A percentile compares a stretch with the other conserved stretches of the same genome.
Conservation (phyloP, 1,284 basidiomycete species). For the Paramarasmius palmivorus region DNA sequence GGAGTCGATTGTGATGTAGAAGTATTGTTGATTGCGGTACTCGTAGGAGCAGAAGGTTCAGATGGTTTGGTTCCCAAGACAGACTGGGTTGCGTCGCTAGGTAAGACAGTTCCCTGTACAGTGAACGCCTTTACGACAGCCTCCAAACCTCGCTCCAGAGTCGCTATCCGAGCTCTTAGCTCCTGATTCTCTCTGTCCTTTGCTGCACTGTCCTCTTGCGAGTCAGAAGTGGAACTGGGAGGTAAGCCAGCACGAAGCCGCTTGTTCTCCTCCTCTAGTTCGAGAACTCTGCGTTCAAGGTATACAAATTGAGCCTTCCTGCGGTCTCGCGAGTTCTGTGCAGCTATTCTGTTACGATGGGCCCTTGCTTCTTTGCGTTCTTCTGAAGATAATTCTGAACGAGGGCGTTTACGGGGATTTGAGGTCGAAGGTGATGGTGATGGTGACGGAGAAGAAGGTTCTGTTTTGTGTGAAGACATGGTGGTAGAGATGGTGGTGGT, state of each 20-base stretch:
- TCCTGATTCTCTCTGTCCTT: slow-evolving; percentile 72
- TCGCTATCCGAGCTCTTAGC: slow-evolving; percentile 70
- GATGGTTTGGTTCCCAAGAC: slow-evolving; percentile 8
- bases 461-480: background rate
- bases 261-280: slow-evolving; percentile 85
- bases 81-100: background rate
- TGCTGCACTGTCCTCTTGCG: slow-evolving; percentile 39
- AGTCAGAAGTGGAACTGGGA: background rate
- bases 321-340: slow-evolving; percentile 81
- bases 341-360: slow-evolving; percentile 72
- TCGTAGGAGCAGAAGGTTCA: slow-evolving; percentile 28
- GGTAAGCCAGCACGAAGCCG: slow-evolving; percentile 62
- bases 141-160: slow-evolving; percentile 78
- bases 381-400: slow-evolving; percentile 62
- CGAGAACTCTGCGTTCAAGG: slow-evolving; percentile 76
- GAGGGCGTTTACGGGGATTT: slow-evolving; percentile 64
- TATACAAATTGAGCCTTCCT: slow-evolving; percentile 73
- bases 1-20: slow-evolving; percentile 15
- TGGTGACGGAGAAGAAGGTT: slow-evolving; percentile 25
- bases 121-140: slow-evolving; percentile 73
- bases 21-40: slow-evolving; percentile 18
- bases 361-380: slow-evolving; percentile 67
- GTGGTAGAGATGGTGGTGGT: background rate
- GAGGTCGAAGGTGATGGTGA: slow-evolving; percentile 36
- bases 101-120: slow-evolving; percentile 36